Evolutionary conservation across 495 filamentous ascomycete genomes (phyloP).

Genomic region (Neurospora cerealis): DNA sequence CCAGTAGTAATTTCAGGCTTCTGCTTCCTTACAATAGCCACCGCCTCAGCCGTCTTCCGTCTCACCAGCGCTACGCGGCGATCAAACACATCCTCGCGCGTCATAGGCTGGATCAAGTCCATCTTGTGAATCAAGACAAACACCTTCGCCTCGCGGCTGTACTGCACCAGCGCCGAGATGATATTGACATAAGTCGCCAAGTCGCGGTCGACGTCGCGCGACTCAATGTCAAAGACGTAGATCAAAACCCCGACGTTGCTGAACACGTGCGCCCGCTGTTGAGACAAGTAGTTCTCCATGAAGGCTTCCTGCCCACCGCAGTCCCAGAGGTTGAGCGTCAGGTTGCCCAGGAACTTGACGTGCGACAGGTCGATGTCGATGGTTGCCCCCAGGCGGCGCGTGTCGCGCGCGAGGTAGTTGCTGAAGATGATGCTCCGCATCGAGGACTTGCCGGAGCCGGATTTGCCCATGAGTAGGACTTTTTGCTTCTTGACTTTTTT

Average conservation of each 20-base stretch:
- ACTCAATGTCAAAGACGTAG: conserved; percentile 98
- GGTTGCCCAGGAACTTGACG: conserved; percentile 94
- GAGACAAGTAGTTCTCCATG: conserved; percentile 92
- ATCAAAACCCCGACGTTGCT: conserved; percentile 92
- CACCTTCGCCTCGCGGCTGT: conserved; percentile 70
- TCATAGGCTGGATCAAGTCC: conserved; percentile 80
- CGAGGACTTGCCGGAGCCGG: conserved; percentile 96
- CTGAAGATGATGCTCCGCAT: conserved; percentile 98
- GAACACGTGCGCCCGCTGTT: conserved; percentile 93
- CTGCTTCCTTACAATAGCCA: conserved; percentile 27
- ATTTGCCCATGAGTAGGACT: conserved; percentile 71
- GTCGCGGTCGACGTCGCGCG: conserved; percentile 83
- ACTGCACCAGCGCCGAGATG: conserved; percentile 75
- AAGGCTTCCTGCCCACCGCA: conserved; percentile 98
- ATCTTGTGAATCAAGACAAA: conserved; percentile 97
- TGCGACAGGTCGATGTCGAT: conserved; percentile 98
- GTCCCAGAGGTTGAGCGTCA: conserved; percentile 96
- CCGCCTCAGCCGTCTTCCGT: conserved; percentile 62
- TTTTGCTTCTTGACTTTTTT: conserved; percentile 54
- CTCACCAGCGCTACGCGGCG: conserved; percentile 65
- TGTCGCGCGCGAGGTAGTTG: conserved; percentile 96
- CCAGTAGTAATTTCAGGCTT: conserved; percentile 9
- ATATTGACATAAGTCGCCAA: conserved; percentile 80
- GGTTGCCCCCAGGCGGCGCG: conserved; percentile 86
- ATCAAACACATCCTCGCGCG: conserved; percentile 70